phyloP scores from a whole-genome alignment of 2,329 filamentous ascomycete genomes.

The Fusarium buxicola region DNA sequence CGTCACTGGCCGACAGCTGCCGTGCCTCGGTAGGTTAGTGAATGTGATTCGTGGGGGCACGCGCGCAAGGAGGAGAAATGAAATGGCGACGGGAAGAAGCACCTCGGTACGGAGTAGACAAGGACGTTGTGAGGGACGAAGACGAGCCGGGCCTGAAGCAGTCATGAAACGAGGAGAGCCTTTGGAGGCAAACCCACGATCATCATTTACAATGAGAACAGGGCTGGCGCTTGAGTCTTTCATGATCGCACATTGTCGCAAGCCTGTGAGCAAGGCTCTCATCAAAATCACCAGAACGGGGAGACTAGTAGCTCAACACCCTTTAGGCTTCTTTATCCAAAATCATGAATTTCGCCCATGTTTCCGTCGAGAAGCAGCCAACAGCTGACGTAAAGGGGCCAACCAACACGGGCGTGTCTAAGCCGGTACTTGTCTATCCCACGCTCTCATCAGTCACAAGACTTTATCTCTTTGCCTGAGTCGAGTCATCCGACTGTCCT shows the following conservation, averaged over 20 bases:
- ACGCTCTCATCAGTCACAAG: constrained; percentile 35
- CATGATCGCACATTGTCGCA: too few relatives aligned
- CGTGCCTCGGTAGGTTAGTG: constrained; percentile 41
- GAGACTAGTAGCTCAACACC: neutral
- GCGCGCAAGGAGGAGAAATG: constrained; percentile 6
- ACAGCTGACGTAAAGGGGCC: neutral
- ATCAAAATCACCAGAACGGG: neutral
- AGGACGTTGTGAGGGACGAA: too few relatives aligned
- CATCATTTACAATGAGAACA: too few relatives aligned
- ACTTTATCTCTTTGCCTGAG: neutral
- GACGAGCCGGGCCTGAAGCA: too few relatives aligned
- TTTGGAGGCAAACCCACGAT: too few relatives aligned
- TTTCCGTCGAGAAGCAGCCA: constrained; percentile 6
- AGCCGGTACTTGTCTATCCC: constrained; percentile 1
- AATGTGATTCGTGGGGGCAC: constrained; percentile 37
- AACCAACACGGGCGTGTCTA: neutral
- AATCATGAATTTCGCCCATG: neutral
- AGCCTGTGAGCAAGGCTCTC: constrained; percentile 5
- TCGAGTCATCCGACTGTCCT: neutral
- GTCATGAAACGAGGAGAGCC: too few relatives aligned
- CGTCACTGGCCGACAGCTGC: constrained; percentile 17
- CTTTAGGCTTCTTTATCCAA: too few relatives aligned
- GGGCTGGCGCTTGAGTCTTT: too few relatives aligned
- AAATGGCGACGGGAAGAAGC: neutral
- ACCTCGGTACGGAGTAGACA: too few relatives aligned